Conservation (phyloP, 2,329 filamentous ascomycete species). For the Talaromyces sp. region DNA sequence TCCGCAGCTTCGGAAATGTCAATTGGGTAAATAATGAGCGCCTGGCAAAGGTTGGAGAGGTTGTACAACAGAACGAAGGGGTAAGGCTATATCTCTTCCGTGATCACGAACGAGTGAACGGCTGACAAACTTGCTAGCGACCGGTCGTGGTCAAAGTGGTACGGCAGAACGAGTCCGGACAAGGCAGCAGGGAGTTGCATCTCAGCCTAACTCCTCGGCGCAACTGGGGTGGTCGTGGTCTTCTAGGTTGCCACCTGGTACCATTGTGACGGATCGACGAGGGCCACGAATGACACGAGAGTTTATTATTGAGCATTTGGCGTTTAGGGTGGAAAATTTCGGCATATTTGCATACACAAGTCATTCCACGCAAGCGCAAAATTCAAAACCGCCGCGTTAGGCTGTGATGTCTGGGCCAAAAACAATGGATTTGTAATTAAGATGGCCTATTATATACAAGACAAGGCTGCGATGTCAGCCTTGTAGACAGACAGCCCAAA, state of each 20-base stretch:
- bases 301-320: not conserved
- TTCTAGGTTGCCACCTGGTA: conserved; percentile 86
- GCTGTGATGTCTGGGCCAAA: not conserved
- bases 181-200: conserved; percentile 54
- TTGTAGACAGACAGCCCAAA: not conserved
- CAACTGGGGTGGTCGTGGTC: conserved; percentile 84
- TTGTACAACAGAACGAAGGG: conserved; percentile 83
- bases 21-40: conserved; percentile 82
- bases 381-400: not conserved
- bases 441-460: not conserved
- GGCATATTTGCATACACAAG: not conserved
- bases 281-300: not conserved
- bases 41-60: conserved; percentile 79
- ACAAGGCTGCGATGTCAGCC: not conserved
- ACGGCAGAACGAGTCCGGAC: conserved; percentile 41
- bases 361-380: not conserved
- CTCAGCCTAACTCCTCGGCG: conserved; percentile 70
- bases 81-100: conserved; percentile 49
- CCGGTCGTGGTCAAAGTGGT: conserved; percentile 65
- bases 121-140: conserved; percentile 46
- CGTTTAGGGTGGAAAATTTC: not conserved
- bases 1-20: conserved; percentile 80
- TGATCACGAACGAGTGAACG: not conserved
- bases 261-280: conserved; percentile 54
- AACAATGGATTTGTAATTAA: not conserved